These are phyloP conservation scores for Hawksworthiomyces lignivorus DNA, from an alignment of 2,329 filamentous ascomycete species.

Conservation along the genomic window DNA sequence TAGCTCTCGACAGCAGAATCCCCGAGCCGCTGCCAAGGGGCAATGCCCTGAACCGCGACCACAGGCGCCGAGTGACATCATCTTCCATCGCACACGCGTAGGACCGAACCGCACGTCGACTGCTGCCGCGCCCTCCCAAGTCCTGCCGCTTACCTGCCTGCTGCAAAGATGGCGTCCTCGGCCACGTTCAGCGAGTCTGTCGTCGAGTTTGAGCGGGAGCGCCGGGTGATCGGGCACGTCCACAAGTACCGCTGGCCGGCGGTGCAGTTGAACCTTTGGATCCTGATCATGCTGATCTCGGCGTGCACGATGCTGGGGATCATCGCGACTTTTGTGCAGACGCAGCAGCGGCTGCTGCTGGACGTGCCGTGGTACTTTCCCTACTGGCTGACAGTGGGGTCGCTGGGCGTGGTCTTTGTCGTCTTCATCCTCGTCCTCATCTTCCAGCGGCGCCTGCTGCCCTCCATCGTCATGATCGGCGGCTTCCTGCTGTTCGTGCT, in stretches of 20 bases:
- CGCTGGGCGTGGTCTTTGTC: slow-evolving; percentile 60
- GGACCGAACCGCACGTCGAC: too few species aligned
- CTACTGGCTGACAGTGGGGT: slow-evolving; percentile 53
- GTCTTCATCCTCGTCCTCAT: slow-evolving; percentile 56
- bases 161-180: slow-evolving; percentile 25
- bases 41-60: too few species aligned
- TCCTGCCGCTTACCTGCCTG: too few species aligned
- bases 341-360: slow-evolving; percentile 48
- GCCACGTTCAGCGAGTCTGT: slow-evolving; percentile 34
- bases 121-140: too few species aligned
- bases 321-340: slow-evolving; percentile 51
- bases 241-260: slow-evolving; percentile 62
- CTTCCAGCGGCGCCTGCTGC: slow-evolving; percentile 51
- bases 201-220: slow-evolving; percentile 28
- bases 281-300: slow-evolving; percentile 56
- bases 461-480: slow-evolving; percentile 55
- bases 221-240: slow-evolving; percentile 41
- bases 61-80: too few species aligned
- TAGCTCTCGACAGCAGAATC: too few species aligned
- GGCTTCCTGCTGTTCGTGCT: slow-evolving; percentile 59
- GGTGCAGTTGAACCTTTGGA: slow-evolving; percentile 60
- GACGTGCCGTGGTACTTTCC: slow-evolving; percentile 60
- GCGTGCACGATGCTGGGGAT: slow-evolving; percentile 53
- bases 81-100: too few species aligned
- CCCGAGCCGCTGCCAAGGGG: too few species aligned